Conservation (phyloP, 306 rosid genomes). For the Cercis canadensis region DNA sequence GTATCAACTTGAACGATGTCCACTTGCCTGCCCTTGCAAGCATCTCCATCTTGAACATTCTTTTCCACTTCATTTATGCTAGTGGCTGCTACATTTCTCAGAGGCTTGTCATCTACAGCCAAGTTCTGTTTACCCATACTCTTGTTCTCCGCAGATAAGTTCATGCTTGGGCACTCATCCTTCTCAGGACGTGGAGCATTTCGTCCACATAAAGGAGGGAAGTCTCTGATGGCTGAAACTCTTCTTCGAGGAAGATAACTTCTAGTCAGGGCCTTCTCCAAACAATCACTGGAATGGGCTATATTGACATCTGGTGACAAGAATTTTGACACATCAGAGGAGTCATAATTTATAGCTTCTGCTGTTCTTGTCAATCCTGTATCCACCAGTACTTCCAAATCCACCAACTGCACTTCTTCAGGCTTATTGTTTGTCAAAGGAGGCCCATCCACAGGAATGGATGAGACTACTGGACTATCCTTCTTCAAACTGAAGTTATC, state of each 20-base stretch:
- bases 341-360: conserved; percentile 18
- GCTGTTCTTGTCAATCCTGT: neutral
- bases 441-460: conserved; percentile 2
- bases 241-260: conserved; percentile 66
- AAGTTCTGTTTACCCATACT: conserved; percentile 36
- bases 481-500: neutral
- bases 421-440: neutral
- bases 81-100: conserved; percentile 25
- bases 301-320: conserved; percentile 32
- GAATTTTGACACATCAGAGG: conserved; percentile 36
- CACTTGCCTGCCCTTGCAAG: conserved; percentile 35
- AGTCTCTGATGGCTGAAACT: conserved; percentile 73
- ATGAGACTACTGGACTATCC: neutral
- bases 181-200: conserved; percentile 47
- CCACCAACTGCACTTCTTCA: conserved; percentile 10
- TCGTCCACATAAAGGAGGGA: conserved; percentile 77
- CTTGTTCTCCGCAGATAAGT: conserved; percentile 30
- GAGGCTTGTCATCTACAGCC: conserved; percentile 37
- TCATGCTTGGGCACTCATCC: conserved; percentile 32
- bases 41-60: conserved; percentile 42
- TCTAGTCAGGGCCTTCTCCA: conserved; percentile 42
- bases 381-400: conserved; percentile 20
- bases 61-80: conserved; percentile 38
- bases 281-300: conserved; percentile 45
- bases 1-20: conserved; percentile 28